Base-by-base conservation (phyloP, 352 stramenopile species). In the Globisporangium sylvaticum region DNA sequence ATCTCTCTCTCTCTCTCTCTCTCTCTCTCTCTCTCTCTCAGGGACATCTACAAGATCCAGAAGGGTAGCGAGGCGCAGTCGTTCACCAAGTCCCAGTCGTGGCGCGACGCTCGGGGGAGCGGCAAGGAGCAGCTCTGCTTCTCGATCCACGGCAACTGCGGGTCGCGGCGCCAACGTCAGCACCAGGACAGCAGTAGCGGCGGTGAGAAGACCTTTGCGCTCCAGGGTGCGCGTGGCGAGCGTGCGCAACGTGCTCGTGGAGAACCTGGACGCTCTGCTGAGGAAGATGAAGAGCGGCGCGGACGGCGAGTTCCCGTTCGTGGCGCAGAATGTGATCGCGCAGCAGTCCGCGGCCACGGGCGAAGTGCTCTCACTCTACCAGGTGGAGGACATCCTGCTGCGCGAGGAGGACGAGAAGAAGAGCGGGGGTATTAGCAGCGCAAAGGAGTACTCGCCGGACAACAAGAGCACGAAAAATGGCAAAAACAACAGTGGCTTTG, bases 31-130 rank as follows among this genome's bases (percentile, higher is more conserved):
- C 2, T 46, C 27, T 24, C 60, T 24, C 18, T 0, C 42, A 88
- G 80, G 9, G 77, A 88, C 39, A 67, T 88, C 10, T 78, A 80
- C 22, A 64, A 68, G 27, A 61, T 86, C 6, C 68, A 79, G 25
- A 84, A 84, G 39, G 76, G 80, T 0, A 81, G 74, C 66, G 74
- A 73, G 1, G 69, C 72, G 14, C 69, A 80, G 57, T 77, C 71
- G 32, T 88, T 88, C 50, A 80, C 80, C 0, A 82, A 83, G 50
- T 88, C 77, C 3, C 67, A 77, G 58, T 86, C 77, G 3, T 84
- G 74, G 72, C 75, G 74, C n/a, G 80, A 86, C 27, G 73, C 75
- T 1, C 67, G 76, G 1, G 68, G 71, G 32, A 83, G 75, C 9
- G 66, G 71, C 32, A 82, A 81, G 52, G 71, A 79, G 55, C 74